phyloP scores from a whole-genome alignment of 139 green algal genomes.

The Pleodorina starrii region DNA sequence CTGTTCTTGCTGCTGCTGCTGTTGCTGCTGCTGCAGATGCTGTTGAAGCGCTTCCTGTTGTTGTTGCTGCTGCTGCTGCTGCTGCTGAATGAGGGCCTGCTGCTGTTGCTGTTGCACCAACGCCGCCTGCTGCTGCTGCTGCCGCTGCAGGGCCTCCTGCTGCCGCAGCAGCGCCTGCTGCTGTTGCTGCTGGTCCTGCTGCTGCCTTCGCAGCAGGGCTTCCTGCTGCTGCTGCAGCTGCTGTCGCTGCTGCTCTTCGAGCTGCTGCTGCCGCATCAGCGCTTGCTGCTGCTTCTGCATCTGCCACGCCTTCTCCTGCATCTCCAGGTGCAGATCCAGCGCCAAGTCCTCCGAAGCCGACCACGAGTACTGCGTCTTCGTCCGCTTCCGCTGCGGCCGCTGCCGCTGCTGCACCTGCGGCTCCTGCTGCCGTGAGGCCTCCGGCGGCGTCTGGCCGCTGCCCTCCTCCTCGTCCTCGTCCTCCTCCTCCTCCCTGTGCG shows the following conservation, averaged over 20 bases:
- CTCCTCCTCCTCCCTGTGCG: too few relatives aligned
- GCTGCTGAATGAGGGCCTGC: neutral
- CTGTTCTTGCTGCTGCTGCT: constrained; percentile 9
- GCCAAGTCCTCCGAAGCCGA: neutral
- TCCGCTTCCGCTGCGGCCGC: neutral
- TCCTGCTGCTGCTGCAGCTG: neutral
- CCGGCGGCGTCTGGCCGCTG: neutral
- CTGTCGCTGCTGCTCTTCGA: constrained; percentile 14
- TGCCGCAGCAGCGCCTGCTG: too few relatives aligned
- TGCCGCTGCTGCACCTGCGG: neutral
- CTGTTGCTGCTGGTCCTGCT: too few relatives aligned
- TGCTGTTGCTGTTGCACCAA: neutral
- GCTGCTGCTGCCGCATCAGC: neutral
- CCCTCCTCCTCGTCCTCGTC: neutral
- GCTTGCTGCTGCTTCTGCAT: neutral
- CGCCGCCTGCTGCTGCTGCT: neutral
- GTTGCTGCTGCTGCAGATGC: constrained; percentile 17
- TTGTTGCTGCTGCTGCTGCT: constrained; percentile 5
- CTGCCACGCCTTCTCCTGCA: neutral
- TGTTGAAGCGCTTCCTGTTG: neutral
- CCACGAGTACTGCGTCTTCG: neutral
- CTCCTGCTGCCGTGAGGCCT: too few relatives aligned
- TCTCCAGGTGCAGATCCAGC: neutral
- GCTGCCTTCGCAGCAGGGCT: neutral
- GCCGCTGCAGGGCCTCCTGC: too few relatives aligned